Percentiles rank a stretch among this genome's conserved stretches.
Conservation (phyloP, 106 monocot species). For the Allium cepa region DNA sequence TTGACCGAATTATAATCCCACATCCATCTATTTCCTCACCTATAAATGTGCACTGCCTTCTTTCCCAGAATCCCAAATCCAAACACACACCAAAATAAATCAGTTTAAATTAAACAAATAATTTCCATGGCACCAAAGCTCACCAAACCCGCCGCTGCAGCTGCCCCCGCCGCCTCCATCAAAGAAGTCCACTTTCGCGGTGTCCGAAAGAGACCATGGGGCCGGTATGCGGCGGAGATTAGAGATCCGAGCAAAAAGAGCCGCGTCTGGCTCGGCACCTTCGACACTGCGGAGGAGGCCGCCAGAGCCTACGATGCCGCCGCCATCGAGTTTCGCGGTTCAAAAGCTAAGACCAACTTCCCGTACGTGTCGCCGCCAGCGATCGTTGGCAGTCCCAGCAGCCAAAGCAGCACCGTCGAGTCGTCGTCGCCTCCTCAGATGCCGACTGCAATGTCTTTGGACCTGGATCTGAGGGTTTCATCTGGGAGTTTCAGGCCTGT, state of each 20-base stretch:
- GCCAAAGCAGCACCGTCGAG: constrained; percentile 55
- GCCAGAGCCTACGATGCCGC: constrained; percentile 38
- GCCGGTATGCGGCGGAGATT: constrained; percentile 44
- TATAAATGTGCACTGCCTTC: too few species aligned
- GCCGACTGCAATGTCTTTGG: constrained; percentile 14
- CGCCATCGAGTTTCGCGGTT: constrained; percentile 24
- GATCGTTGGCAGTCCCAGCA: constrained; percentile 31
- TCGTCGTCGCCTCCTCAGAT: constrained; percentile 25
- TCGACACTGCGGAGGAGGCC: constrained; percentile 40
- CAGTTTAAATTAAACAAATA: constrained; percentile 4
- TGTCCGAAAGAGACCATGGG: constrained; percentile 44
- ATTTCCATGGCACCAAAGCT: constrained; percentile 10
- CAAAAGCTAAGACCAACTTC: constrained; percentile 36
- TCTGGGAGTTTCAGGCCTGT: neutral
- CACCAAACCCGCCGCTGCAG: neutral
- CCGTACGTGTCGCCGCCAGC: constrained; percentile 5
- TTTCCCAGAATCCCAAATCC: too few species aligned
- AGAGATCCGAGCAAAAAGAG: constrained; percentile 42
- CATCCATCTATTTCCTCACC: too few species aligned
- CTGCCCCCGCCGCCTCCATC: neutral
- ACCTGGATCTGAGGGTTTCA: constrained; percentile 16
- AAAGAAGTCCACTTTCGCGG: constrained; percentile 28
- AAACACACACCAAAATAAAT: neutral
- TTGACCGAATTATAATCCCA: too few species aligned
- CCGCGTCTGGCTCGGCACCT: constrained; percentile 38